Percentiles rank a stretch among this genome's conserved stretches.
These are phyloP conservation scores for Hypericum androsaemum DNA, from an alignment of 345 rosid genomes.

Conservation along the genomic window DNA sequence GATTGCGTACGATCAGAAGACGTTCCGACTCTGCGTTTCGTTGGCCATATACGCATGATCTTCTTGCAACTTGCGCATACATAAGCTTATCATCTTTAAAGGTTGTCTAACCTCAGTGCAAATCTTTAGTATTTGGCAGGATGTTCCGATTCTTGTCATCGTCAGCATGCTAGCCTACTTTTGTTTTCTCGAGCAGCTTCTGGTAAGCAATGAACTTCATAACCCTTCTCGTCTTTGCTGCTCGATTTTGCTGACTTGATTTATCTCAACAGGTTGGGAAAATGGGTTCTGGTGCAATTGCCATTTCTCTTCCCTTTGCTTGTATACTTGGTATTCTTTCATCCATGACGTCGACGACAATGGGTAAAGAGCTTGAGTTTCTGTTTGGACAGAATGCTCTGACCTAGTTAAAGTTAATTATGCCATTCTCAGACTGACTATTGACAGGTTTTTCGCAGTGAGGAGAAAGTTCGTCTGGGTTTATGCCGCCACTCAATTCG, in stretches of 20 bases:
- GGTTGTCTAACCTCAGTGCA: background rate
- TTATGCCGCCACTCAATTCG: slow-evolving; percentile 60
- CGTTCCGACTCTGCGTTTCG: too few species aligned
- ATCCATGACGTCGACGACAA: slow-evolving; percentile 84
- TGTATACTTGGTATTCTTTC: slow-evolving; percentile 86
- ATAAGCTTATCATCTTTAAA: background rate
- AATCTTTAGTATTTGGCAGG: slow-evolving; percentile 37
- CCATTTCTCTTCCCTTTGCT: slow-evolving; percentile 89
- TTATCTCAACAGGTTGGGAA: slow-evolving; percentile 39
- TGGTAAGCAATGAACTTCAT: slow-evolving; percentile 17
- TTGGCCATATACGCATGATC: slow-evolving; percentile 5
- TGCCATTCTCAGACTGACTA: background rate
- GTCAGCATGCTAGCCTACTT: slow-evolving; percentile 66
- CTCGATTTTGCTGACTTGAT: background rate
- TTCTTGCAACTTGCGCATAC: slow-evolving; percentile 1
- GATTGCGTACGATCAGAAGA: too few species aligned
- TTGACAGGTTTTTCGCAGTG: slow-evolving; percentile 32
- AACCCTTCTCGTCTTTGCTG: slow-evolving; percentile 2
- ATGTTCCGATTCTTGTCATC: slow-evolving; percentile 49
- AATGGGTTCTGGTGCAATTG: slow-evolving; percentile 80
- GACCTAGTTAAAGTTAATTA: background rate
- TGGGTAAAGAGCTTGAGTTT: slow-evolving; percentile 44
- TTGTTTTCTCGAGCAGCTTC: slow-evolving; percentile 57
- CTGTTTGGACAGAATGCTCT: background rate
- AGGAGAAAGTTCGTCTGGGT: slow-evolving; percentile 54